Conservation (phyloP, 2,329 filamentous ascomycete species). For the Purpureocillium lavendulum region DNA sequence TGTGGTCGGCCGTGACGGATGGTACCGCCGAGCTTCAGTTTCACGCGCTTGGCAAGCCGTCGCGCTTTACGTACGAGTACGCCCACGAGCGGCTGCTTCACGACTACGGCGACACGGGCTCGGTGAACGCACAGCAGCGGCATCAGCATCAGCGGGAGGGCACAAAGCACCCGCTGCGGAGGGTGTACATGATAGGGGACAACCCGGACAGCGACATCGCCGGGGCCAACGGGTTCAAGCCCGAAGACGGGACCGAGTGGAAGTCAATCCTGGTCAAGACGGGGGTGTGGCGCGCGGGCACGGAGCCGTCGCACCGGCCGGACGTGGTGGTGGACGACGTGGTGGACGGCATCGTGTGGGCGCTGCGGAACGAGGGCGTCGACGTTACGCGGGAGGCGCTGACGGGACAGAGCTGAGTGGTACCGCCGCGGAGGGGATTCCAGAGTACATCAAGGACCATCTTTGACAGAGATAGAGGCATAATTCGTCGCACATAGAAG, state of each 20-base stretch:
- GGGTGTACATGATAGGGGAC: conserved; percentile 92
- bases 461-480: too few relatives aligned
- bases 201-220: conserved; percentile 85
- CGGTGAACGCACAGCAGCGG: conserved; percentile 5
- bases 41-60: conserved; percentile 77
- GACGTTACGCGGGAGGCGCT: conserved; percentile 24
- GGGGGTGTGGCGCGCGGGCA: conserved; percentile 57
- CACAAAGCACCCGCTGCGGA: conserved; percentile 54
- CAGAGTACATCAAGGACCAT: too few relatives aligned
- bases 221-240: conserved; percentile 71
- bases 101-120: conserved; percentile 18
- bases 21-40: conserved; percentile 51
- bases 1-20: conserved; percentile 64
- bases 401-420: neutral
- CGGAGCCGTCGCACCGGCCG: conserved; percentile 50
- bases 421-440: too few relatives aligned
- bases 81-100: conserved; percentile 65
- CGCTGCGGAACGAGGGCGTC: conserved; percentile 48
- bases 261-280: conserved; percentile 68
- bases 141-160: conserved; percentile 9
- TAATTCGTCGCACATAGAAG: too few relatives aligned
- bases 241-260: conserved; percentile 64
- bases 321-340: conserved; percentile 66
- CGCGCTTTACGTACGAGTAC: conserved; percentile 68
- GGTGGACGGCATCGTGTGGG: conserved; percentile 68